A percentile compares a stretch with the other conserved stretches of the same genome.
phyloP scores from a whole-genome alignment of 2,329 filamentous ascomycete genomes.

The Cyclaneusma minus region DNA sequence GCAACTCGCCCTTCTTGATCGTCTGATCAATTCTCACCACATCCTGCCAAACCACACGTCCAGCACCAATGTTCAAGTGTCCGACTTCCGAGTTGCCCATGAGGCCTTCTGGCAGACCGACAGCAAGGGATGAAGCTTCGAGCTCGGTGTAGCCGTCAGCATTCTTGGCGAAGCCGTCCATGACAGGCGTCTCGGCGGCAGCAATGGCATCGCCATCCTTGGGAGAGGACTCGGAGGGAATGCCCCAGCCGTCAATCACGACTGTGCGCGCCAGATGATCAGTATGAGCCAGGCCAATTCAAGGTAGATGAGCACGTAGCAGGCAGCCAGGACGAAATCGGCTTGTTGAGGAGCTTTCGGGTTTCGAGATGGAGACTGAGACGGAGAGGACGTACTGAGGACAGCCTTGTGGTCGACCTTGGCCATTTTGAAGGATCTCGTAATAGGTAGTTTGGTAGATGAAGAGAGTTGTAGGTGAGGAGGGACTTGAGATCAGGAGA shows the following conservation, averaged over 20 bases:
- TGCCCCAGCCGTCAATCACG: conserved; percentile 98
- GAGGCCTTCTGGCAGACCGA: conserved; percentile 87
- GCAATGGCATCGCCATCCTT: conserved; percentile 91
- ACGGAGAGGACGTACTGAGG: conserved; percentile 37
- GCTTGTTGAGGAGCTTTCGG: conserved; percentile 9
- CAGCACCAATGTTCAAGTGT: conserved; percentile 95
- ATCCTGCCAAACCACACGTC: conserved; percentile 96
- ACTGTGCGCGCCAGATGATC: conserved; percentile 44
- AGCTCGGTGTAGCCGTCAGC: conserved; percentile 79
- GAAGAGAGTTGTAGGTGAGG: no score
- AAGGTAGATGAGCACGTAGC: conserved; percentile 38
- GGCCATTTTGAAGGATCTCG: conserved; percentile 39
- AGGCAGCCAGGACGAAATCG: conserved; percentile 26
- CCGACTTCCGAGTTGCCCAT: conserved; percentile 99
- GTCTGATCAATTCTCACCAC: conserved; percentile 90
- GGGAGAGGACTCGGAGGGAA: conserved; percentile 65
- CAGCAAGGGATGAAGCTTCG: conserved; percentile 88
- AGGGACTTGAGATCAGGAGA: no score
- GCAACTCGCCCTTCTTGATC: conserved; percentile 40
- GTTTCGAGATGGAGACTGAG: conserved; percentile 2
- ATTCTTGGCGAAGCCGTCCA: conserved; percentile 80
- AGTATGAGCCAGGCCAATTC: conserved; percentile 44
- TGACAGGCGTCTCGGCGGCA: conserved; percentile 80
- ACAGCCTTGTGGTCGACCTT: conserved; percentile 55
- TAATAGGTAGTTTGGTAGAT: no score